phyloP scores from a whole-genome alignment of 2,329 filamentous ascomycete genomes.

The Apiospora rasikravindrae region DNA sequence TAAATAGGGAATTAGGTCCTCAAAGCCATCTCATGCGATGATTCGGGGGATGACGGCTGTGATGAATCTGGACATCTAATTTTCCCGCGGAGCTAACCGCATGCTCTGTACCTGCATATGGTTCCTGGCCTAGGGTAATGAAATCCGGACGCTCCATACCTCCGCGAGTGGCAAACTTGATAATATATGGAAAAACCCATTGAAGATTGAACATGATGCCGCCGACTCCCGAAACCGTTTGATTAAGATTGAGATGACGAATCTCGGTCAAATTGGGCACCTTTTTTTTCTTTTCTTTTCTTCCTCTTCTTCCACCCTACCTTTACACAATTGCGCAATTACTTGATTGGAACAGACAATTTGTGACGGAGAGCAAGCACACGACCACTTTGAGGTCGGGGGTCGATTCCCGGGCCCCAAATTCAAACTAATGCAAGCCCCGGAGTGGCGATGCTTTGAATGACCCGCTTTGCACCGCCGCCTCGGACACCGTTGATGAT shows the following conservation, averaged over 20 bases:
- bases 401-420: background rate
- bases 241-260: background rate
- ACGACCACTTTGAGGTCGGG: background rate
- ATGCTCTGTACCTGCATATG: background rate
- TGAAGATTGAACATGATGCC: background rate
- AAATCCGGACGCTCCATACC: background rate
- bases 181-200: background rate
- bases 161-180: background rate
- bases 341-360: background rate
- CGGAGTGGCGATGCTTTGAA: background rate
- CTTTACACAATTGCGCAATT: background rate
- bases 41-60: too few relatives aligned
- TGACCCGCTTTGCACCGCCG: background rate
- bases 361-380: background rate
- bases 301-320: background rate
- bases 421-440: background rate
- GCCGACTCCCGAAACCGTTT: background rate
- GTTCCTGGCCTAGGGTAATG: conserved; percentile 9
- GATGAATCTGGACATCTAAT: background rate
- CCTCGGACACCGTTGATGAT: background rate
- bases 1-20: background rate
- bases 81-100: background rate
- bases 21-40: background rate
- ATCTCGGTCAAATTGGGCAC: background rate
- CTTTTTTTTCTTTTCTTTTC: background rate